These are phyloP conservation scores for Tetradesmus obliquus DNA, from an alignment of 139 green algal genomes.

Conservation along the genomic window DNA sequence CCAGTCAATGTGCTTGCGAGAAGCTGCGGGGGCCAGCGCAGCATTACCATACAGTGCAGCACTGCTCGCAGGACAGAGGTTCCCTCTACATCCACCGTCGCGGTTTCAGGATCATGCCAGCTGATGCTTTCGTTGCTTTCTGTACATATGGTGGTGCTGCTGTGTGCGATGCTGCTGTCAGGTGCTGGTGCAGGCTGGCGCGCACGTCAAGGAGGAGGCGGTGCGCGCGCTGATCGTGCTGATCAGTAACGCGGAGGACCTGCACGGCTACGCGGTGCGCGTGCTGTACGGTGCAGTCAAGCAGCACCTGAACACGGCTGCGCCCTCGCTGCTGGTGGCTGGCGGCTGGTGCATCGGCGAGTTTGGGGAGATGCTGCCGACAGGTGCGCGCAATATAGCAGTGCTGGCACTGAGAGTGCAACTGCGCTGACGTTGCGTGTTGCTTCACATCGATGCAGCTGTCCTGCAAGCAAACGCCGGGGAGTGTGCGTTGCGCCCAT, in stretches of 20 bases:
- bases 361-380: conserved; percentile 92
- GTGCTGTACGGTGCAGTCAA: conserved; percentile 62
- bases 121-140: neutral
- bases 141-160: neutral
- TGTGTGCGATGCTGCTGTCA: conserved; percentile 18
- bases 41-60: too few relatives aligned
- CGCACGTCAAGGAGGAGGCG: conserved; percentile 90
- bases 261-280: conserved; percentile 86
- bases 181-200: conserved; percentile 81
- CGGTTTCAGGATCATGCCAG: too few relatives aligned
- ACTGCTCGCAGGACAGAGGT: too few relatives aligned
- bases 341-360: conserved; percentile 91
- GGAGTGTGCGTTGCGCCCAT: too few relatives aligned
- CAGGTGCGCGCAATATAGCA: conserved; percentile 20
- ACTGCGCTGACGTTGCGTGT: neutral
- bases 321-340: conserved; percentile 66
- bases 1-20: too few relatives aligned
- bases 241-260: conserved; percentile 89
- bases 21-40: too few relatives aligned
- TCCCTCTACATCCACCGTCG: too few relatives aligned
- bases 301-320: conserved; percentile 42
- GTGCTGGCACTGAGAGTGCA: neutral
- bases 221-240: conserved; percentile 83
- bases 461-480: too few relatives aligned
- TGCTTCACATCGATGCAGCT: too few relatives aligned